Conservation (phyloP, 371 early-diverging fungal species). For the Apophysomyces ossiformis region DNA sequence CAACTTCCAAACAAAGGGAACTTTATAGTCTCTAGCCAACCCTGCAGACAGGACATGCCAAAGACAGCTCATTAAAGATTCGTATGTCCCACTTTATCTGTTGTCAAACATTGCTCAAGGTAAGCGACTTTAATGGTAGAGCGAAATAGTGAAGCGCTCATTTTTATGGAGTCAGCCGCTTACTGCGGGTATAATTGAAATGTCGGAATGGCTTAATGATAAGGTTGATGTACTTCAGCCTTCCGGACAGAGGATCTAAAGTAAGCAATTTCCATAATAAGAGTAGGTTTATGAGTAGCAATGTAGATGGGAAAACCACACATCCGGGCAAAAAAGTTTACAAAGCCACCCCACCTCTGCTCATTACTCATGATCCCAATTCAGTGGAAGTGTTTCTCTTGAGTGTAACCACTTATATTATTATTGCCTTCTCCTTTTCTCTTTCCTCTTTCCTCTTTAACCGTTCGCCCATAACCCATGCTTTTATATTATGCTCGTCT, state of each 20-base stretch:
- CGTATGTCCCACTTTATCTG: no score
- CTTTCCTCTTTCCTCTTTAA: neutral
- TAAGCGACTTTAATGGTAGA: no score
- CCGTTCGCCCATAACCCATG: neutral
- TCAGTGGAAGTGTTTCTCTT: constrained; percentile 1
- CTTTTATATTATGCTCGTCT: neutral
- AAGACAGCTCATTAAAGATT: no score
- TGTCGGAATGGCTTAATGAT: no score
- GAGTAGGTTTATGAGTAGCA: no score
- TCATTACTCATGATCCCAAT: neutral
- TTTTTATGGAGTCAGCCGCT: no score
- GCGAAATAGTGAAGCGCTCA: no score
- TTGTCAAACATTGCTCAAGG: no score
- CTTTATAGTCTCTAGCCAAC: no score
- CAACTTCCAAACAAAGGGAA: no score
- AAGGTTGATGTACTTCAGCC: neutral
- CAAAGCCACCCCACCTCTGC: neutral
- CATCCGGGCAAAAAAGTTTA: neutral
- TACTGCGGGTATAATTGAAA: no score
- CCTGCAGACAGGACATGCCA: no score
- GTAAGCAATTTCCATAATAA: neutral
- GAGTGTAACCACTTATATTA: neutral
- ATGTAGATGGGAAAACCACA: neutral
- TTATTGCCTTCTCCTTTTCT: neutral
- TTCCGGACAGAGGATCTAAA: neutral